These are phyloP conservation scores for Aspergillus cristatus DNA, from an alignment of 495 filamentous ascomycete species.

Conservation along the genomic window DNA sequence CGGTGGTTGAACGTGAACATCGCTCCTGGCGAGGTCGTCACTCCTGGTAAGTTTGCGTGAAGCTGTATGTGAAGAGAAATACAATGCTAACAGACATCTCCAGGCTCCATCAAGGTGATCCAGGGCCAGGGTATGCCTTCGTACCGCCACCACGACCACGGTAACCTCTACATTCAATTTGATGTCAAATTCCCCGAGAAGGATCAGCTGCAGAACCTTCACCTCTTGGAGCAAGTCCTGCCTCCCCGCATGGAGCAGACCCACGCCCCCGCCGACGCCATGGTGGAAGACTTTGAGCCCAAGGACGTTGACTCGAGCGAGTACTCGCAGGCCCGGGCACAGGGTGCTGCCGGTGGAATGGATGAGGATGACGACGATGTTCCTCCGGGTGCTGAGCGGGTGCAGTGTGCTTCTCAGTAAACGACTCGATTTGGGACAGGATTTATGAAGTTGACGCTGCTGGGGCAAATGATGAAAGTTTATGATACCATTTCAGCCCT, in stretches of 20 bases:
- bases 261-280: constrained; percentile 64
- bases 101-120: constrained; percentile 88
- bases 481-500: constrained; percentile 33
- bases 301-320: constrained; percentile 72
- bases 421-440: constrained; percentile 1
- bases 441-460: constrained; percentile 8
- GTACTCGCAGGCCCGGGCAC: constrained; percentile 57
- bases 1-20: constrained; percentile 91
- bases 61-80: background rate
- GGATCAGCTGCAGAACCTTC: constrained; percentile 41
- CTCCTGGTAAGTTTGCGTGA: constrained; percentile 60
- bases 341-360: constrained; percentile 59
- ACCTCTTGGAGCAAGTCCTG: constrained; percentile 69
- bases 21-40: constrained; percentile 85
- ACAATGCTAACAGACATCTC: constrained; percentile 8
- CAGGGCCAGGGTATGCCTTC: constrained; percentile 98
- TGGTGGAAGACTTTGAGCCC: constrained; percentile 78
- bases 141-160: constrained; percentile 86
- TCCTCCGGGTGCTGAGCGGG: constrained; percentile 76
- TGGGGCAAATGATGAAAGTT: constrained; percentile 29
- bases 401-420: constrained; percentile 98
- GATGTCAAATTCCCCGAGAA: constrained; percentile 86
- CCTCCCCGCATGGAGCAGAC: constrained; percentile 55
- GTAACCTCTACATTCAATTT: constrained; percentile 97
- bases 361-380: constrained; percentile 76